Evolutionary conservation across 371 early-diverging fungal species (phyloP), one percentile per base, ranked within the genome.

Genomic region (Mortierella sp.): DNA sequence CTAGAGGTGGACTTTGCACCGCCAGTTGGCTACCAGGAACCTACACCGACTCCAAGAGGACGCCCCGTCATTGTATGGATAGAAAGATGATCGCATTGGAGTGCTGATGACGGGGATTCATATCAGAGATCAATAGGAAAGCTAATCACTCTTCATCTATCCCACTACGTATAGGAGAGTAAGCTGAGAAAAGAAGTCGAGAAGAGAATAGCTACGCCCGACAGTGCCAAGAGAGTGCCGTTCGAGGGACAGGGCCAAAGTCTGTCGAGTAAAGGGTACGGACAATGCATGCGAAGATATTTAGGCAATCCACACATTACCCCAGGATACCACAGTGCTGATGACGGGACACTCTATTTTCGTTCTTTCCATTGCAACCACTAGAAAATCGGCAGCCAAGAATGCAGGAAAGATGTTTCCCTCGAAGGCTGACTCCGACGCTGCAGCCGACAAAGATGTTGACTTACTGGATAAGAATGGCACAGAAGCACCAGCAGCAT

Each of bases 1-100:
- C 80, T 99, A 51, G 96, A 96, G 83, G 96, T 95, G 1, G 99
- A 99, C 67, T 99, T 99, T 84, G 98, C 96, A 4, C 90, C 99
- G 22, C 99, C 99, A 16, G 81, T 97, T 0, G 99, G 99, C 6
- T 99, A 99, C 80, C 90, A 92, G 34, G 99, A 99, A 76, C 96
- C 97, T 7, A 67, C 79, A 51, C 80, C 84, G 47, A 74, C 69
- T n/a, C 81, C 70, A 27, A 63, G 83, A 37, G 48, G 60, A 19
- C 57, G 71, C 13, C 77, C 80, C 21, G 46, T 81, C 19, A 80
- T 83, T 76, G 85, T 87, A 82, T 39, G 60, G 24, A 54, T 19
- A 16, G 47, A 58, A 25, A 43, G 10, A 43, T 43, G 44, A 19
- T 34, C 34, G 34, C 10, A 34, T 34, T 10, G 10, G 34, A 34